Evolutionary conservation across 208 protist species (phyloP).

Genomic region (Vickermania ingenoplastis): DNA sequence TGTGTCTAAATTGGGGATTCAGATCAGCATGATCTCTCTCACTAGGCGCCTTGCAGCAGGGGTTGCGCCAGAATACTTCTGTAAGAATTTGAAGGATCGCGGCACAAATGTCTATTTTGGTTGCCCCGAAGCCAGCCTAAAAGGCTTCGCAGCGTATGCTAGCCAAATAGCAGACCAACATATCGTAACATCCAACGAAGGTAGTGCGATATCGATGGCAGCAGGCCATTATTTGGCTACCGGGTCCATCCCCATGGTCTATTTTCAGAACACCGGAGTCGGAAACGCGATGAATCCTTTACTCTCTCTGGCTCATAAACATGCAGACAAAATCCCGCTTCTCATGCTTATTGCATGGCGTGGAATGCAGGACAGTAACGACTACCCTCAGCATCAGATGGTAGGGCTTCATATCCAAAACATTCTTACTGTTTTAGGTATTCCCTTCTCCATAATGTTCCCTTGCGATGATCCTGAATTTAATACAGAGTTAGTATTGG

Average conservation of each 20-base stretch:
- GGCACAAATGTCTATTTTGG: constrained; percentile 68
- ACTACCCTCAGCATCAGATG: constrained; percentile 62
- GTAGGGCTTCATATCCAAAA: constrained; percentile 51
- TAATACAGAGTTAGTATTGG: constrained; percentile 31
- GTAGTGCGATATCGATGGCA: constrained; percentile 72
- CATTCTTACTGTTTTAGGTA: constrained; percentile 34
- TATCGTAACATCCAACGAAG: constrained; percentile 78
- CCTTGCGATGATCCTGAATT: constrained; percentile 35
- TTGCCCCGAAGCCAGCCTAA: constrained; percentile 79
- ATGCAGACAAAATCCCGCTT: constrained; percentile 72
- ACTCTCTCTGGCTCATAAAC: constrained; percentile 44
- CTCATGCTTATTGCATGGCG: constrained; percentile 79
- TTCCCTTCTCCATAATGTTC: constrained; percentile 52
- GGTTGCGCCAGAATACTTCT: constrained; percentile 33
- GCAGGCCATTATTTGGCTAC: constrained; percentile 79
- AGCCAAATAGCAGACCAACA: constrained; percentile 25
- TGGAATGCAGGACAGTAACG: constrained; percentile 44
- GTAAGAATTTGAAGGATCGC: constrained; percentile 23
- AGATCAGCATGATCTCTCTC: background rate
- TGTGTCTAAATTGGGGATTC: background rate
- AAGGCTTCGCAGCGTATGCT: constrained; percentile 75
- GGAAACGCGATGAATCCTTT: constrained; percentile 74
- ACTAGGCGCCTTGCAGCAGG: constrained; percentile 8
- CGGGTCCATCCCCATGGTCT: constrained; percentile 49
- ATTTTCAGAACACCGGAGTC: constrained; percentile 70